Conservation (phyloP, 2,329 filamentous ascomycete species). For the Aspergillus spinulosporus region DNA sequence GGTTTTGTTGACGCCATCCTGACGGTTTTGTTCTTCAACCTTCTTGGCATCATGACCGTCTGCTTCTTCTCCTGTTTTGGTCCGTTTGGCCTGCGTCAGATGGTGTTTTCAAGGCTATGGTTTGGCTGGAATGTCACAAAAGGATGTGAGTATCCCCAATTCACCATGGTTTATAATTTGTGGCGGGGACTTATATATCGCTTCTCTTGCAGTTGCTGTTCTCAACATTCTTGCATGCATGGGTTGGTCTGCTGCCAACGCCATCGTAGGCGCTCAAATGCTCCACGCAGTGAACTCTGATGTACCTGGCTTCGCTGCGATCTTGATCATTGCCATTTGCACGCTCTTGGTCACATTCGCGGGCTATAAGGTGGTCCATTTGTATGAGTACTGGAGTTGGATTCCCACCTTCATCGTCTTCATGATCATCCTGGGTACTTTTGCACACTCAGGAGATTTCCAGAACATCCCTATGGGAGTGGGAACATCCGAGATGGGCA, state of each 20-base stretch:
- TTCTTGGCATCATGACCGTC: conserved; percentile 70
- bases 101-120: conserved; percentile 76
- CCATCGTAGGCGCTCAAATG: conserved; percentile 76
- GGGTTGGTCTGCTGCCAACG: conserved; percentile 76
- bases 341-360: conserved; percentile 72
- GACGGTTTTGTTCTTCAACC: conserved; percentile 72
- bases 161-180: neutral
- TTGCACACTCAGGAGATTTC: conserved; percentile 67
- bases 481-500: conserved; percentile 61
- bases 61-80: conserved; percentile 78
- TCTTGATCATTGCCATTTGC: conserved; percentile 69
- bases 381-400: conserved; percentile 75
- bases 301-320: conserved; percentile 72
- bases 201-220: conserved; percentile 55
- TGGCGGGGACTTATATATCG: conserved; percentile 15
- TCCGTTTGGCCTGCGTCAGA: conserved; percentile 75
- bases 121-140: conserved; percentile 73
- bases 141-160: conserved; percentile 55
- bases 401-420: conserved; percentile 72
- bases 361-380: conserved; percentile 73
- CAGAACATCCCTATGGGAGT: conserved; percentile 59
- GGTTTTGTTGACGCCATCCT: conserved; percentile 73
- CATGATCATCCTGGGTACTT: conserved; percentile 67
- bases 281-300: conserved; percentile 69
- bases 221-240: conserved; percentile 71